These are phyloP conservation scores for Chaetomium sp. DNA, from an alignment of 2,329 filamentous ascomycete species.

Conservation along the genomic window DNA sequence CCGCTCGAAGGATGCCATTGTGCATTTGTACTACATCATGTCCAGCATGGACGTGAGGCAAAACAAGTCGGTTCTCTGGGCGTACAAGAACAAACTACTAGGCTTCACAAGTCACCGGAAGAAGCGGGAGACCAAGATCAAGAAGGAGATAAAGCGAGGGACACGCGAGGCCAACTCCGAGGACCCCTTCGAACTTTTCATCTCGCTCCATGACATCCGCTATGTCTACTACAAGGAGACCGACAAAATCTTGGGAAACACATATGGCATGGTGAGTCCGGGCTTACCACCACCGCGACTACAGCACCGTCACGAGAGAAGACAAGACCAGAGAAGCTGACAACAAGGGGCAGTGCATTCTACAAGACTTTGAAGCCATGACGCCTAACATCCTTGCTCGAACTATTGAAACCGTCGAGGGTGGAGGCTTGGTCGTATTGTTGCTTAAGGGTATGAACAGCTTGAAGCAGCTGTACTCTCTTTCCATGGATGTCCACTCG, in stretches of 20 bases:
- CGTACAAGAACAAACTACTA: conserved; percentile 96
- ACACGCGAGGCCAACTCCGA: conserved; percentile 89
- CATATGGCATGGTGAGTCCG: conserved; percentile 74
- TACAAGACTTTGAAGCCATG: conserved; percentile 97
- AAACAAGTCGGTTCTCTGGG: conserved; percentile 96
- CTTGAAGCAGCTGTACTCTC: conserved; percentile 92
- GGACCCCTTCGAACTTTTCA: conserved; percentile 96
- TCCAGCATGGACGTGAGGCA: conserved; percentile 86
- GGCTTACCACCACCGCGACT: background rate
- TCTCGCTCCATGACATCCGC: conserved; percentile 93
- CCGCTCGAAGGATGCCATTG: conserved; percentile 92
- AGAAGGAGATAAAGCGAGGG: conserved; percentile 95
- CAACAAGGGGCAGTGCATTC: conserved; percentile 61
- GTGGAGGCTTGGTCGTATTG: conserved; percentile 86
- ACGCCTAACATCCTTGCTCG: conserved; percentile 95
- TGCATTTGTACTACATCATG: conserved; percentile 90
- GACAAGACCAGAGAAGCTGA: conserved; percentile 19
- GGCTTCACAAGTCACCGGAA: conserved; percentile 90
- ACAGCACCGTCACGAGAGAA: background rate
- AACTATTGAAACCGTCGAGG: conserved; percentile 96
- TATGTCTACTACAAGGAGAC: conserved; percentile 99
- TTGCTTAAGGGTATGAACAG: conserved; percentile 96
- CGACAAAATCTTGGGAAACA: conserved; percentile 97
- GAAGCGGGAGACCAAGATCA: conserved; percentile 98
- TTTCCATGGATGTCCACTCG: conserved; percentile 98